Percentiles rank a stretch among this genome's conserved stretches.
phyloP scores from a whole-genome alignment of 2,329 filamentous ascomycete genomes.

The Nannizzia gypsea region DNA sequence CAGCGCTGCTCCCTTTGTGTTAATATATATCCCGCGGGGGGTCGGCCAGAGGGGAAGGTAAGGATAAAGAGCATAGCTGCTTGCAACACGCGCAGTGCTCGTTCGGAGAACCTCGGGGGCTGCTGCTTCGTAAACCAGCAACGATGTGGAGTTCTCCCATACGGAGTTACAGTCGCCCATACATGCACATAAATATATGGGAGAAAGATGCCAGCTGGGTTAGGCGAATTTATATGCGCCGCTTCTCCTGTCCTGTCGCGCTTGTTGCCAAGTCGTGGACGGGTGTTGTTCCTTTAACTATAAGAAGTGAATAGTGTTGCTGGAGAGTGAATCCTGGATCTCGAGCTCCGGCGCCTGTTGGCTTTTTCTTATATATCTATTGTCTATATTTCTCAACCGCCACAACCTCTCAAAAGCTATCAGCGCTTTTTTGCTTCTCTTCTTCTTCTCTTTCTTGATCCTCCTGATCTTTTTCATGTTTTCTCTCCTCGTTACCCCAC shows the following conservation, averaged over 20 bases:
- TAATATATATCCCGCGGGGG: not conserved
- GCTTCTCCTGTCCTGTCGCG: not conserved
- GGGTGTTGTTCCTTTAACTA: not conserved
- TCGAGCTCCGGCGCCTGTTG: not conserved
- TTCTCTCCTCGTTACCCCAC: not conserved
- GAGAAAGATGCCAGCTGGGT: not conserved
- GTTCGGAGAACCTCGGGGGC: not conserved
- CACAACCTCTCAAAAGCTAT: not conserved
- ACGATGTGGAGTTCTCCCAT: not conserved
- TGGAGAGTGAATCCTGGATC: not conserved
- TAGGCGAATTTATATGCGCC: not conserved
- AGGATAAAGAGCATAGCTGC: no score
- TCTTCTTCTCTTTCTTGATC: not conserved
- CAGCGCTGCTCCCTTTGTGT: not conserved
- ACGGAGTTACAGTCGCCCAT: not conserved
- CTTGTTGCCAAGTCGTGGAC: not conserved
- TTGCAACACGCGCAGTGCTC: no score
- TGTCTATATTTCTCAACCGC: not conserved
- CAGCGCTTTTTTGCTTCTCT: not conserved
- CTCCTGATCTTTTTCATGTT: not conserved
- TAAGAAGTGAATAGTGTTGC: not conserved
- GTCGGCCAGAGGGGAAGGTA: no score
- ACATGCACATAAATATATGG: not conserved
- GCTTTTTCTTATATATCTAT: not conserved
- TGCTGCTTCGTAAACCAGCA: not conserved